Evolutionary conservation across 352 stramenopile genomes (phyloP), one percentile per base, ranked within the genome.

Genomic region (Pythium plurisporium): DNA sequence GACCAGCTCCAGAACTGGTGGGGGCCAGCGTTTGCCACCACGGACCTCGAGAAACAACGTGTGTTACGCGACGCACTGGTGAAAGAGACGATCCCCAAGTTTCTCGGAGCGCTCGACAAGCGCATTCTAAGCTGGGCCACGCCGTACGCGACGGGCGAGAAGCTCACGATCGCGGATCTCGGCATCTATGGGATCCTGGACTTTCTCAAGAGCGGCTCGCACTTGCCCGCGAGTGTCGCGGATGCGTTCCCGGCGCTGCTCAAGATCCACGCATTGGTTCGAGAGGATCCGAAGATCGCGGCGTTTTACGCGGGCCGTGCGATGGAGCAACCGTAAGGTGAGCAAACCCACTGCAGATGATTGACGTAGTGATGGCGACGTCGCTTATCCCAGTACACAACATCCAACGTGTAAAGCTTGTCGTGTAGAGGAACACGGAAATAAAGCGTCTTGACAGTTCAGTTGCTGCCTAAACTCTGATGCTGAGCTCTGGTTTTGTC

Each of bases 141-240:
- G 49, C 49, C 49, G 33, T 68, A 70, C 44, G 62, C 69, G 8
- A 67, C 73, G 15, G 63, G 69, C 7, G 47, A 36, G 22, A 25
- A 64, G 17, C 46, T 41, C 6, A 84, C 78, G 6, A 50, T 84
- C 17, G 78, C 76, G 0, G 78, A 89, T 36, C 54, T 89, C 6
- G 74, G 68, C 5, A 72, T 89, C 38, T 81, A 78, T 34, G 56
- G 58, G 23, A 42, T 79, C 15, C 14, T 84, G 15, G 14, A 55
- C 27, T 55, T 55, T 31, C 29, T 57, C 22, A 37, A 27, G 4
- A 27, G 37, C 36, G 49, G 49, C 5, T 23, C 19, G 12, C 36
- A 56, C 17, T 4, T 56, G 25, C 49, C 34, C 6, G 15, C 5
- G 5, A 29, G 29, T 20, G 10, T 55, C n/a, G 33, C 44, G 20